phyloP scores from a whole-genome alignment of 176 grass and related monocot genomes.

The Typha latifolia region DNA sequence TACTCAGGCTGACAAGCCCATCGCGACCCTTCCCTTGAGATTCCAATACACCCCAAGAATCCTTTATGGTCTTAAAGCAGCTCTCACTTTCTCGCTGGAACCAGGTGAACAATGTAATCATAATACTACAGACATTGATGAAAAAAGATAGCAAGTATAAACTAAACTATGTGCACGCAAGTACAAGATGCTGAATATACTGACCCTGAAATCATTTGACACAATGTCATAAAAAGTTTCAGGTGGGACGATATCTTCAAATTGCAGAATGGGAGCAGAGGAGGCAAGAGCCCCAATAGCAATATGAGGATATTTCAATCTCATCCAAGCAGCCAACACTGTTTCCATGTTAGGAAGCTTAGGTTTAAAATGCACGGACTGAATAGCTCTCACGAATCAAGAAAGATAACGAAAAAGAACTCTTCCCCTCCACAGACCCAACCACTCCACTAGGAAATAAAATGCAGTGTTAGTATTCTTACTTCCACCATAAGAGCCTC shows the following conservation, averaged over 20 bases:
- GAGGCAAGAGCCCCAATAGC: conserved; percentile 66
- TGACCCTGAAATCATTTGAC: conserved; percentile 45
- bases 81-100: conserved; percentile 77
- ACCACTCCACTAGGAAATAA: no score
- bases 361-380: background rate
- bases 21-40: conserved; percentile 41
- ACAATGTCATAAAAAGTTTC: conserved; percentile 80
- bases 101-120: background rate
- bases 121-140: background rate
- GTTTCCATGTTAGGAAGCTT: background rate
- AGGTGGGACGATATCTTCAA: conserved; percentile 78
- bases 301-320: conserved; percentile 90
- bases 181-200: background rate
- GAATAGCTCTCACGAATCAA: background rate
- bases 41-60: conserved; percentile 69
- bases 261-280: conserved; percentile 89
- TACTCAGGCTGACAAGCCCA: conserved; percentile 64
- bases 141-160: background rate
- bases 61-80: conserved; percentile 80
- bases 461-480: conserved; percentile 13
- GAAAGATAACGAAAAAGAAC: background rate
- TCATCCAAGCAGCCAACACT: conserved; percentile 99
- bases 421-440: no score
- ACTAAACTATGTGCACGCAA: background rate
- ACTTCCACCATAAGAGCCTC: conserved; percentile 95